Base-by-base conservation (phyloP, 106 monocot genomes). In the Acanthochlamys bracteata region DNA sequence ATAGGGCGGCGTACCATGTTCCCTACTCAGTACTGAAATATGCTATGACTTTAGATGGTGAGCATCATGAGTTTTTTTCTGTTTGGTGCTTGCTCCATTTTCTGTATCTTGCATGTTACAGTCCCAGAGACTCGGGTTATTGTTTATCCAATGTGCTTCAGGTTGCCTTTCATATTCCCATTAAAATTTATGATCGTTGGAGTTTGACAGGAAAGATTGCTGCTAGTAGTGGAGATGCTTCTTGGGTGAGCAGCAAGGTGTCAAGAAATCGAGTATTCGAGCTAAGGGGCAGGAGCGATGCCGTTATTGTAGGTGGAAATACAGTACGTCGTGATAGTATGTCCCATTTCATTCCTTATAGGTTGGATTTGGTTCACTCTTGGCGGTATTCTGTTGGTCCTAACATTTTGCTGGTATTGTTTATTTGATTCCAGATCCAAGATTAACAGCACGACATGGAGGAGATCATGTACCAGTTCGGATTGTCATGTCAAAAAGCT, bases 1-100 rank as follows among this genome's bases (percentile, higher is more conserved):
- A 85, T 63, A 78, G 98, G 83, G 76, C 98, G 63, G 79, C 92
- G 39, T 85, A 53, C 71, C 61, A 22, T 66, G 73, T 98, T 66
- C 98, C 98, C 9, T 98, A 79, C 69, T 92, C 98, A 61, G 81
- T 98, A 62, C 88, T 98, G 70, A 98, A 98, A 67, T 98, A 88
- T 86, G 98, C 98, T 64, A 98, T 98, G 91, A 98, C 98, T 46
- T 75, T 92, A 69, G 98, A 98, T 81, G 98, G 98, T 98, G 72
- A 90, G 79, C 12, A 10, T 69, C 24, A 63, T 23, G 1, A 25
- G 24, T 43, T 59, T 73, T 47, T 26, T 58, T 24, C 3, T 1
- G n/a, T n/a, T n/a, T n/a, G n/a, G n/a, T n/a, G n/a, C n/a, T n/a
- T n/a, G 40, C 53, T 33, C 33, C 6, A 33, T 33, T 6, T 33